Base-by-base conservation (phyloP, 805 yeast species). In the Starmerella stigmatis region DNA sequence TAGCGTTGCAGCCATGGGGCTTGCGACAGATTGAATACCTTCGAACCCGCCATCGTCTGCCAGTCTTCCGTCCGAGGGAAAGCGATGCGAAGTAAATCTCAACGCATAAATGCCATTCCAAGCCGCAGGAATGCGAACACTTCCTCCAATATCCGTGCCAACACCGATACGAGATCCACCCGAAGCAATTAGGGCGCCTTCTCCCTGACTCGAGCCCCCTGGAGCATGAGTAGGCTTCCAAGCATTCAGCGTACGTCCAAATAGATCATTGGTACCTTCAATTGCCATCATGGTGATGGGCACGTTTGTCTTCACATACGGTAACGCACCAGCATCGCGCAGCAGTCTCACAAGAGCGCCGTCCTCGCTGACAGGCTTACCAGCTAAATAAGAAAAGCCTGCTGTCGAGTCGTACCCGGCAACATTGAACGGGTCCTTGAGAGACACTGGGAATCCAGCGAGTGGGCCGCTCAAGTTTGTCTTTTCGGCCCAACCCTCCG, bases 401-500 rank as follows among this genome's bases (percentile, higher is more conserved):
- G 70, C 71, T 44, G 73, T 72, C 1, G 79, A 71, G 53, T 73
- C 71, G 44, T 64, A 70, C 32, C 78, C 80, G 35, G 61, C 65
- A 45, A 68, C 69, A 41, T 65, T 61, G 52, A 66, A 69, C 35
- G 78, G 76, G 52, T 78, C 84, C 57, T 78, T 78, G 43, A 78
- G 60, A 1, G 82, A 75, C 37, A 78, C 64, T 5, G 83, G 82
- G 51, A 78, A 60, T 2, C 84, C 83, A 34, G 79, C 81, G 43
- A 78, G 64, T 1, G 80, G 78, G 37, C 79, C 79, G 46, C 70
- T 62, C 13, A 77, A 77, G 41, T 73, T 67, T 40, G 67, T 65
- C n/a, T 66, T 60, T 51, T 70, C 68, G 1, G 74, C 74, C 63
- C 79, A 84, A 49, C 76, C 64, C 55, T 70, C 74, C n/a, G 81